phyloP scores from a whole-genome alignment of 345 rosid genomes.

The Mallotus nudiflorus region DNA sequence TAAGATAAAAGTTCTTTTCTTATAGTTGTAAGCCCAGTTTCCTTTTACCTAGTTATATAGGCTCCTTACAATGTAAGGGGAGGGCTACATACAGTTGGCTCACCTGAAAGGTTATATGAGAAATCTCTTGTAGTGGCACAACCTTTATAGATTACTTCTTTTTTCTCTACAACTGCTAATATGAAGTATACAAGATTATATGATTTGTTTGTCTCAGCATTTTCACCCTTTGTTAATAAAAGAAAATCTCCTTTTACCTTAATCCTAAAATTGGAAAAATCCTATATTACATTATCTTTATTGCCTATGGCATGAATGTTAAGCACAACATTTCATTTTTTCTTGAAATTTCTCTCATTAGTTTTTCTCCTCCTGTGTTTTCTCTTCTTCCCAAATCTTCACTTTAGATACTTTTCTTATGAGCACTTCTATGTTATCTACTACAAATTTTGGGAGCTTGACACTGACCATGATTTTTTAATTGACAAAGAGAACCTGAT shows the following conservation, averaged over 20 bases:
- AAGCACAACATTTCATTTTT: neutral
- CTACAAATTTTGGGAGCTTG: no score
- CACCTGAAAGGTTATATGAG: neutral
- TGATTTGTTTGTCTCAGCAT: neutral
- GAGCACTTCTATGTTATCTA: no score
- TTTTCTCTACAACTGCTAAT: neutral
- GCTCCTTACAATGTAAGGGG: neutral
- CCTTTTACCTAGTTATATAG: neutral
- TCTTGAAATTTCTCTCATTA: neutral
- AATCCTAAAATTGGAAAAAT: neutral
- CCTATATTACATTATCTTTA: neutral
- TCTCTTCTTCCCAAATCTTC: neutral
- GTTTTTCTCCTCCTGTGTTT: neutral
- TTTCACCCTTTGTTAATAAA: neutral
- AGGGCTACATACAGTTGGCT: neutral
- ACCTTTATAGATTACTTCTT: neutral
- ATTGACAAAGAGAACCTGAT: slow-evolving; percentile 96
- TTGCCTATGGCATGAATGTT: no score
- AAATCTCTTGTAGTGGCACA: neutral
- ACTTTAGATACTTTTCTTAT: no score
- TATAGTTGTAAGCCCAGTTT: no score
- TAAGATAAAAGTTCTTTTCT: no score
- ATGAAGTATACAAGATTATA: neutral
- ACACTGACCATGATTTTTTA: no score
- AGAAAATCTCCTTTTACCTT: neutral